Base-by-base conservation (phyloP, 2,329 filamentous ascomycete species). In the Aspergillus pseudoviridinutans region DNA sequence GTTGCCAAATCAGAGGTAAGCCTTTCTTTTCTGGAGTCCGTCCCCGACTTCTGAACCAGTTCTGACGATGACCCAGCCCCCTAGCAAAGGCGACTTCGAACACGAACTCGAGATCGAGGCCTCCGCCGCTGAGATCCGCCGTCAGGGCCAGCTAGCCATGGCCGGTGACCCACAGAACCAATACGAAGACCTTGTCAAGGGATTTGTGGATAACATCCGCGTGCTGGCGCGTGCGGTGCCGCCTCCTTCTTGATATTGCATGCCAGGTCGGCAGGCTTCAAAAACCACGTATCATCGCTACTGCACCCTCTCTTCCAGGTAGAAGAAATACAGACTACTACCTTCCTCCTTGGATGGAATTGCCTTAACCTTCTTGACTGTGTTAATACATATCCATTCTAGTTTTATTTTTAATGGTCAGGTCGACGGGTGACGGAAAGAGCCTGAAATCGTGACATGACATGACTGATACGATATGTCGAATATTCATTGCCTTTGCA, bases 1-100 rank as follows among this genome's bases (percentile, higher is more conserved):
- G 94, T 99, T 46, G 89, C 86, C 10, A 82, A 71, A 49, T 68
- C 74, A 35, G 78, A 83, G 59, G 76, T 78, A 60, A 69, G 74
- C 68, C 22, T 24, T 20, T 6, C 55, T 20, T 8, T 57, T 20
- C 42, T 8, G 29, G 4, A 5, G 4, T 46, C 28, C 42, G 41
- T 29, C 25, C 9, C 12, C 17, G 6, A 9, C 20, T 6, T 27
- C 54, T 49, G 53, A 53, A 42, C 58, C 50, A 58, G 32, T 63
- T 50, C 54, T 52, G 32, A 53, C 58, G 73, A 69, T 65, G 65
- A 49, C 59, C 66, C 58, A 74, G 70, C 66, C 66, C 51, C 60
- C 66, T 10, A 59, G 56, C 53, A 76, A 68, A 70, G 71, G 67
- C 17, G 71, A 76, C 29, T 77, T 78, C 52, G 76, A 79, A 49